Base-by-base conservation (phyloP, 2,329 filamentous ascomycete species). In the Trichoderma guizhouense region DNA sequence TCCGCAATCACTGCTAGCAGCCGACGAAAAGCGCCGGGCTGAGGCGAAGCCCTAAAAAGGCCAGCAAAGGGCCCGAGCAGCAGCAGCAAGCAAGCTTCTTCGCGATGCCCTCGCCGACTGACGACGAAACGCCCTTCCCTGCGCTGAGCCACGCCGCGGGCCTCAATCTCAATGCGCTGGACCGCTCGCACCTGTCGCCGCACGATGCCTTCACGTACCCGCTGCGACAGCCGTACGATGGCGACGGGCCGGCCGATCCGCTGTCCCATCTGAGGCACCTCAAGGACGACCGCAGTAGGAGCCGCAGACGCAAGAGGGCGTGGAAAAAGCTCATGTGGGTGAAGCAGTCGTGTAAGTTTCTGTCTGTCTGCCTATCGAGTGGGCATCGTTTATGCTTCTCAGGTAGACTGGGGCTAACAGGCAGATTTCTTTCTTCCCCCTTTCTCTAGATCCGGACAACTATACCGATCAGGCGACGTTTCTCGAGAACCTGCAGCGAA, bases 271-370 rank as follows among this genome's bases (percentile, higher is more conserved):
- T 80, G 76, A 85, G 84, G 75, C 84, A 84, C 64, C 71, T 78
- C 82, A 85, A 86, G 60, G 83, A 87, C 71, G 87, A 87, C 55
- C 86, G 90, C 21, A 92, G 89, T 75, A 84, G 89, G 63, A 93
- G 91, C 75, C 87, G 92, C 61, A 86, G 90, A 77, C 86, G 91
- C 75, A 93, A 91, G 78, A 89, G 90, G 65, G 89, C 89, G 12
- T 98, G 95, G 93, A 97, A 97, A 86, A 98, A 98, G 84, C 83
- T 99, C 75, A 88, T 99, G 70, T 99, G 96, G 96, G 95, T 99
- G 79, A 97, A 97, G 83, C 96, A 98, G 81, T 93, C 93, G 39
- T 97, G 93, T 95, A 84, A 75, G 90, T 39, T 36, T 18, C 3
- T 18, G 1, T 39, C 15, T 39, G 36, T 82, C 34, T 47, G 14